A percentile compares a stretch with the other conserved stretches of the same genome.
Evolutionary conservation across 495 filamentous ascomycete genomes (phyloP).

Genomic region (Lichenothelia convexa): DNA sequence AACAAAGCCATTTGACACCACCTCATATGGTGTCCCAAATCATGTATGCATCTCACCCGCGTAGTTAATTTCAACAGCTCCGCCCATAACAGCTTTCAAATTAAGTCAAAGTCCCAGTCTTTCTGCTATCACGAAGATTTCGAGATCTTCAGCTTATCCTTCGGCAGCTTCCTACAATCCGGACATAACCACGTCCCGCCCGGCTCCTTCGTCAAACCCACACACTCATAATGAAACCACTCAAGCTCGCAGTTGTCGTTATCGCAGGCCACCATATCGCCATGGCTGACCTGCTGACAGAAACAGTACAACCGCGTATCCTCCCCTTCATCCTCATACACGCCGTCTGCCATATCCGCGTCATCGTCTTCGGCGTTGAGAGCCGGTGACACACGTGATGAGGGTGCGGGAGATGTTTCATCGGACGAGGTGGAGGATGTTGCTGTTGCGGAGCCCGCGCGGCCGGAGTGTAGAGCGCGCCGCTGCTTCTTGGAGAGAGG

Average conservation of each 20-base stretch:
- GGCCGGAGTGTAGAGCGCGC: constrained; percentile 4
- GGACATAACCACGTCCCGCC: constrained; percentile 87
- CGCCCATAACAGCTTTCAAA: too few species aligned
- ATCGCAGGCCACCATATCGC: constrained; percentile 97
- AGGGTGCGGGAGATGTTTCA: constrained; percentile 11
- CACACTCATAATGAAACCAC: constrained; percentile 98
- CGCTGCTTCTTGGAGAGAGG: constrained; percentile 10
- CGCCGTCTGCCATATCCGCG: not conserved
- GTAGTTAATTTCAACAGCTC: too few species aligned
- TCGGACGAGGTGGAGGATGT: constrained; percentile 18
- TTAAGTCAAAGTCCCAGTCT: too few species aligned
- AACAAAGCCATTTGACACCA: too few species aligned
- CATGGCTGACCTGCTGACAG: constrained; percentile 82
- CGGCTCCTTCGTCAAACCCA: constrained; percentile 75
- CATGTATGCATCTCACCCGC: too few species aligned
- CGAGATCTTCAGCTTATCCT: constrained; percentile 17
- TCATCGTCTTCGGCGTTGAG: constrained; percentile 6
- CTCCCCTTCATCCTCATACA: constrained; percentile 57
- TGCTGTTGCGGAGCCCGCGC: constrained; percentile 7
- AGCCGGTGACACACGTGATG: not conserved
- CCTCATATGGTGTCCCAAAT: too few species aligned
- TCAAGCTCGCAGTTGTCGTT: constrained; percentile 82
- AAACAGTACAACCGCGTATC: constrained; percentile 84
- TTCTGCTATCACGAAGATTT: too few species aligned
- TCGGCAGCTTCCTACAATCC: constrained; percentile 40